phyloP scores from a whole-genome alignment of 139 green algal genomes.

The Pseudopediastrum boryanum region DNA sequence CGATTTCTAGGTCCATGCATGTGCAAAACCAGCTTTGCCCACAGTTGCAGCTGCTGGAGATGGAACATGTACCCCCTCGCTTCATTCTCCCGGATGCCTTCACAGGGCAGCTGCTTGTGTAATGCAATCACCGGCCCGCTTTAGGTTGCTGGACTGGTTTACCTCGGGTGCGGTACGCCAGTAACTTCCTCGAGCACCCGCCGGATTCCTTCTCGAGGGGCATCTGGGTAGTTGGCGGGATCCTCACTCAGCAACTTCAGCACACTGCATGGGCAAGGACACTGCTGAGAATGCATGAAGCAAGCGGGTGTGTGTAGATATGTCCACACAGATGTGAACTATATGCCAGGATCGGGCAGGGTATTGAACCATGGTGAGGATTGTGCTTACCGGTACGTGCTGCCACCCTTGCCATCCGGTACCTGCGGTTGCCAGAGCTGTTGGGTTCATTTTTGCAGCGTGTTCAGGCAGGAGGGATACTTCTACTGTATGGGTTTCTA shows the following conservation, averaged over 20 bases:
- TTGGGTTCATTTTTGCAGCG: not conserved
- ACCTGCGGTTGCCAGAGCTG: constrained; percentile 36
- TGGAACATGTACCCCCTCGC: no score
- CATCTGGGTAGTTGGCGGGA: constrained; percentile 93
- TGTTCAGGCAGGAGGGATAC: not conserved
- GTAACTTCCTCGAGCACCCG: constrained; percentile 89
- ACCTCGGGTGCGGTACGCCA: constrained; percentile 59
- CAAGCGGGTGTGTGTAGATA: not conserved
- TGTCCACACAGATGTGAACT: not conserved
- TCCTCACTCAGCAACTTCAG: constrained; percentile 97
- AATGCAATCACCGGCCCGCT: no score
- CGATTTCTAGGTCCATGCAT: no score
- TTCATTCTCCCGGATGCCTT: no score
- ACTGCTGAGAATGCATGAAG: not conserved
- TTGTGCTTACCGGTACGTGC: constrained; percentile 15
- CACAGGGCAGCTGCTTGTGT: no score
- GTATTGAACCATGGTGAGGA: not conserved
- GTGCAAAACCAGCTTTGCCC: no score
- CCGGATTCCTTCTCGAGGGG: constrained; percentile 93
- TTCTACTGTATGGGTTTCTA: not conserved
- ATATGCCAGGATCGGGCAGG: not conserved
- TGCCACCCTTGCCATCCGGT: constrained; percentile 53
- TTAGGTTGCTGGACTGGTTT: no score
- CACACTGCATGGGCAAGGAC: constrained; percentile 42
- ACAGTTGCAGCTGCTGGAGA: no score